Evolutionary conservation across 2,329 filamentous ascomycete species (phyloP).

Genomic region (Chaetomiaceae sp.): DNA sequence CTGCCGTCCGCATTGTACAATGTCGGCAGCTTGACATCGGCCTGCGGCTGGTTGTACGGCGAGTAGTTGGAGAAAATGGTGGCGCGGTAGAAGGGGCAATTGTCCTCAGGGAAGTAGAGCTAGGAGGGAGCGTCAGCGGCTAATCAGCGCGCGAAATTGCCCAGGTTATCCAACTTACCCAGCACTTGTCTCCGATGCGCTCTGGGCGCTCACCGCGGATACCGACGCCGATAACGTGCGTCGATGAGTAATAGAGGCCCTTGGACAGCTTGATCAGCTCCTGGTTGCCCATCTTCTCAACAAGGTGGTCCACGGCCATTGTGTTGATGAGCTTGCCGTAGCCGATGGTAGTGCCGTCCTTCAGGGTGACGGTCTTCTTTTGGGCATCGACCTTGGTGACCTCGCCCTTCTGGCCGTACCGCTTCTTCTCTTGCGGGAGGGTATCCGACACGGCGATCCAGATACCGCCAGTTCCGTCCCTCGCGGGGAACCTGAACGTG

Average conservation of each 20-base stretch:
- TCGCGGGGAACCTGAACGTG: constrained; percentile 96
- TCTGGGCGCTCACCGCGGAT: constrained; percentile 87
- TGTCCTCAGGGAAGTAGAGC: constrained; percentile 98
- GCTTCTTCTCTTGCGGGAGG: constrained; percentile 83
- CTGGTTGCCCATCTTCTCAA: constrained; percentile 80
- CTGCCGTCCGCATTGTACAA: constrained; percentile 80
- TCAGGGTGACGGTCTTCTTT: constrained; percentile 75
- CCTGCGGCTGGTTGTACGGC: constrained; percentile 89
- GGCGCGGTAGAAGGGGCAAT: constrained; percentile 98
- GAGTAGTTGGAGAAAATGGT: constrained; percentile 99
- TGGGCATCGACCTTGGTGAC: constrained; percentile 84
- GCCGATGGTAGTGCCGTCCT: constrained; percentile 80
- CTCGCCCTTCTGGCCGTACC: constrained; percentile 78
- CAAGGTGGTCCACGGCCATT: constrained; percentile 90
- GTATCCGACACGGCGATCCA: constrained; percentile 97
- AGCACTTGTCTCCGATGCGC: constrained; percentile 99
- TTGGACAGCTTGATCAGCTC: constrained; percentile 80
- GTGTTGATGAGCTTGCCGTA: constrained; percentile 94
- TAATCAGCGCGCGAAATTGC: too few relatives aligned
- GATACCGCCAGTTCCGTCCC: constrained; percentile 94
- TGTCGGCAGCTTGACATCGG: constrained; percentile 79
- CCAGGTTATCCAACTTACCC: constrained; percentile 54
- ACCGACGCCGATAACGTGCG: constrained; percentile 95
- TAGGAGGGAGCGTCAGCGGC: constrained; percentile 32
- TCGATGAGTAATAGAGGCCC: constrained; percentile 92